A percentile compares a stretch with the other conserved stretches of the same genome.
Evolutionary conservation across 129 eudicot genomes (phyloP).

Genomic region (Mikania micrantha): DNA sequence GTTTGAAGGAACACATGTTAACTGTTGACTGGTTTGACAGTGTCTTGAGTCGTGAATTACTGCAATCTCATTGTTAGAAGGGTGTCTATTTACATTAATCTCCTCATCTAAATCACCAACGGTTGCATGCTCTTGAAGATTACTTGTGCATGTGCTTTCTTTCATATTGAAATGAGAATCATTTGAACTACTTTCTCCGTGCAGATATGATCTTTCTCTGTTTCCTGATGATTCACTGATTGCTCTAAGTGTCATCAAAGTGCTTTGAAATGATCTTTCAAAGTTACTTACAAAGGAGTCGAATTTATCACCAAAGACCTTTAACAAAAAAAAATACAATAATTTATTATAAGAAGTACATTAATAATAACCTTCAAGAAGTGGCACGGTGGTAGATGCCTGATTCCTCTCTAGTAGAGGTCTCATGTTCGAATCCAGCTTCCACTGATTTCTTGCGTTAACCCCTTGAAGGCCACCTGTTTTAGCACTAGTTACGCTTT

Average conservation of each 20-base stretch:
- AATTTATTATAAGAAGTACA: constrained; percentile 5
- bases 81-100: constrained; percentile 4
- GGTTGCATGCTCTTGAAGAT: constrained; percentile 14
- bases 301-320: constrained; percentile 77
- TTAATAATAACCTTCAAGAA: not conserved
- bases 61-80: constrained; percentile 34
- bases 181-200: constrained; percentile 13
- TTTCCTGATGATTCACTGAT: constrained; percentile 44
- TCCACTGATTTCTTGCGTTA: not conserved
- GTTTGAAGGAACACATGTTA: constrained; percentile 30
- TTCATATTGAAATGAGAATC: constrained; percentile 23
- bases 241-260: constrained; percentile 69
- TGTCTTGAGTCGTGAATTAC: constrained; percentile 22
- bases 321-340: not conserved
- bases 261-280: constrained; percentile 78
- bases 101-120: constrained; percentile 28
- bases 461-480: not conserved
- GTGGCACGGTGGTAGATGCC: not conserved
- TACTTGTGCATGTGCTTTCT: not conserved
- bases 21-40: constrained; percentile 32
- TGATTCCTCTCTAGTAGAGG: not conserved
- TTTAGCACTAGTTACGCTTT: no score
- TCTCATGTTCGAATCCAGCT: not conserved
- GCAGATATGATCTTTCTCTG: constrained; percentile 18
- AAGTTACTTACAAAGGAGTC: constrained; percentile 68